These are phyloP conservation scores for Royoungia palumana DNA, from an alignment of 768 basidiomycete genomes.

Conservation along the genomic window DNA sequence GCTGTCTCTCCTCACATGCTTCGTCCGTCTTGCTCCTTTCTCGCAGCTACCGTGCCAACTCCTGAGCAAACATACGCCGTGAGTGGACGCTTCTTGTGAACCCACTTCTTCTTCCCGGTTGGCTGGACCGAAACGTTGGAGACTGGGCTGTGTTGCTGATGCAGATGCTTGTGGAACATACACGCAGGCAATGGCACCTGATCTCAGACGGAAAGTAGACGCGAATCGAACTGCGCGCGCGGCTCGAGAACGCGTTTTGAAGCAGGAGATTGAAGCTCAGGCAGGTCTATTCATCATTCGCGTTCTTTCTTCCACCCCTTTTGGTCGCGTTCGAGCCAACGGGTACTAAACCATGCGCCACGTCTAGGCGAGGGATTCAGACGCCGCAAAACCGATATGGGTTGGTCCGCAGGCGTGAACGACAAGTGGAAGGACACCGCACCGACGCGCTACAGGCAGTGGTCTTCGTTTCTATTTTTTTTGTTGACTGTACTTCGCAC, in stretches of 20 bases:
- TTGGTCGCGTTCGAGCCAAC: no score
- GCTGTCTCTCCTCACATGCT: constrained; percentile 6
- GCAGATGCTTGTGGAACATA: background rate
- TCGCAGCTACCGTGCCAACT: constrained; percentile 33
- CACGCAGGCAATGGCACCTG: constrained; percentile 58
- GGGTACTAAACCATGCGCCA: background rate
- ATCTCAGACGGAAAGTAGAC: constrained; percentile 62
- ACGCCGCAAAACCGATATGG: constrained; percentile 34
- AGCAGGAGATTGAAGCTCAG: constrained; percentile 51
- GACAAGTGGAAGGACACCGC: background rate
- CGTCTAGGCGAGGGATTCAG: constrained; percentile 23
- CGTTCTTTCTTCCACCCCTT: background rate
- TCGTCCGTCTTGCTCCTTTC: background rate
- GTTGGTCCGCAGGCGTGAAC: constrained; percentile 24
- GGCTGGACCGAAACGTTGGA: background rate
- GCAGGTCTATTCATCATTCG: constrained; percentile 32
- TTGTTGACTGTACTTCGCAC: no score
- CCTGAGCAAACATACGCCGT: constrained; percentile 37
- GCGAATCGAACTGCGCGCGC: constrained; percentile 50
- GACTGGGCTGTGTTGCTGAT: constrained; percentile 1
- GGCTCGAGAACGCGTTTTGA: constrained; percentile 52
- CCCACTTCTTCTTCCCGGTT: background rate
- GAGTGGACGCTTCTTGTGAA: constrained; percentile 10
- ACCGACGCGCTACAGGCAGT: no score
- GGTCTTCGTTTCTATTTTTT: no score